Base-by-base conservation (phyloP, 495 filamentous ascomycete genomes). In the Pseudoneurospora amorphoporcata region DNA sequence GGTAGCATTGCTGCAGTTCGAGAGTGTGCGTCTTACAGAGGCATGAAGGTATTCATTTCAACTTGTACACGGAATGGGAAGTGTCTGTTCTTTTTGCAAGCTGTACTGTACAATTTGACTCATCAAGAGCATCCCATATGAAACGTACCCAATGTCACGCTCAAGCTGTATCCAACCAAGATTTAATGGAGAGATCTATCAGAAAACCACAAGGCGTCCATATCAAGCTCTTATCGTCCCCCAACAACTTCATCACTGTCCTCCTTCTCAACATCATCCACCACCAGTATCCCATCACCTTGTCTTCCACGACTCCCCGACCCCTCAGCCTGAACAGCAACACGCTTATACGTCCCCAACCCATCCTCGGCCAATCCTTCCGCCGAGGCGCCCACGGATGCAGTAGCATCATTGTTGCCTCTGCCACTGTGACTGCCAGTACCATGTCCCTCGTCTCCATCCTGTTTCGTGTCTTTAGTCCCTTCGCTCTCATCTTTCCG, bases 401-500 rank as follows among this genome's bases (percentile, higher is more conserved):
- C 8, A 35, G 53, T 10, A 61, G 53, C 53, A 61, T 35, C 53
- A 61, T 61, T 58, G n/a, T 29, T 73, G 12, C 29, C 47, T 23
- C 23, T 23, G 32, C 35, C 35, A 37, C 35, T 37, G 35, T 2
- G 35, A 39, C 12, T 39, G n/a, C 69, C 70, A 10, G 8, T 42
- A 47, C 37, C 53, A 68, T 16, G 16, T 29, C 42, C 70, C 23
- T 71, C 68, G 16, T 40, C 19, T 38, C 58, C 39, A 45, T 35
- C 37, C 10, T 58, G 19, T 9, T 32, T 19, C 10, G 41, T 53
- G 45, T n/a, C 39, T 16, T 40, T n/a, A 39, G 39, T 42, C 4
- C 37, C 68, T 35, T 42, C 73, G 45, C 81, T 82, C 80, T 90
- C 92, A 68, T 95, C 92, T 74, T 93, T 88, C 76, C 92, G 86